A percentile compares a stretch with the other conserved stretches of the same genome.
Evolutionary conservation across 345 rosid genomes (phyloP).

Genomic region (Eucalyptus curtisii): DNA sequence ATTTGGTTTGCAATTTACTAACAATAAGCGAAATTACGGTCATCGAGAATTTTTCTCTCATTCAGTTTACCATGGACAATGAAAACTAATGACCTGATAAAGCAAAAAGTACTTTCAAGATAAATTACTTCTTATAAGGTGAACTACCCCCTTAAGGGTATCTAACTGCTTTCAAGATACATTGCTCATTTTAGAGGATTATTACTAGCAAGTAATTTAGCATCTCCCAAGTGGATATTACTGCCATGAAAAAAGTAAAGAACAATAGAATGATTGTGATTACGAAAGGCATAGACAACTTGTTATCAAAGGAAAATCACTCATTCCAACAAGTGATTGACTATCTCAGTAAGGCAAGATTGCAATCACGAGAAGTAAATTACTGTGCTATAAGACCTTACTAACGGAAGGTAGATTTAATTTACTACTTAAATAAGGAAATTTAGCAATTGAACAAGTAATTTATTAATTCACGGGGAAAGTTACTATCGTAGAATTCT

Average conservation of each 20-base stretch:
- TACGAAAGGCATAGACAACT: background rate
- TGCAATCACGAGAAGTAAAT: background rate
- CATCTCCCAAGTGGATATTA: background rate
- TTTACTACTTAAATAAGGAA: background rate
- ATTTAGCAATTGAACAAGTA: background rate
- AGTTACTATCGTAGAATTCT: too few species aligned
- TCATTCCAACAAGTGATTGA: background rate
- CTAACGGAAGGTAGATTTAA: too few species aligned
- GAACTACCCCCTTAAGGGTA: accelerated
- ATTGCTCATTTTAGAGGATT: too few species aligned
- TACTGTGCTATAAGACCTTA: too few species aligned
- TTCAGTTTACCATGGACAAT: background rate
- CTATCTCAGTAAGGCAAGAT: background rate
- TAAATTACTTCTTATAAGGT: background rate
- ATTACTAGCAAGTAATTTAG: background rate
- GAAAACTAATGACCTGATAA: background rate
- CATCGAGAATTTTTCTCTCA: background rate
- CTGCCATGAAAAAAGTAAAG: background rate
- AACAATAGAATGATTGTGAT: background rate
- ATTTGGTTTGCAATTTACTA: background rate
- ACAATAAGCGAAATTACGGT: background rate
- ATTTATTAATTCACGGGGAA: too few species aligned
- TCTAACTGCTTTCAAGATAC: too few species aligned
- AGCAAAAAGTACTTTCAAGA: background rate
- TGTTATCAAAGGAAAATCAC: background rate